Evolutionary conservation across 2,329 filamentous ascomycete genomes (phyloP).

Genomic region (Cytospora leucostoma): DNA sequence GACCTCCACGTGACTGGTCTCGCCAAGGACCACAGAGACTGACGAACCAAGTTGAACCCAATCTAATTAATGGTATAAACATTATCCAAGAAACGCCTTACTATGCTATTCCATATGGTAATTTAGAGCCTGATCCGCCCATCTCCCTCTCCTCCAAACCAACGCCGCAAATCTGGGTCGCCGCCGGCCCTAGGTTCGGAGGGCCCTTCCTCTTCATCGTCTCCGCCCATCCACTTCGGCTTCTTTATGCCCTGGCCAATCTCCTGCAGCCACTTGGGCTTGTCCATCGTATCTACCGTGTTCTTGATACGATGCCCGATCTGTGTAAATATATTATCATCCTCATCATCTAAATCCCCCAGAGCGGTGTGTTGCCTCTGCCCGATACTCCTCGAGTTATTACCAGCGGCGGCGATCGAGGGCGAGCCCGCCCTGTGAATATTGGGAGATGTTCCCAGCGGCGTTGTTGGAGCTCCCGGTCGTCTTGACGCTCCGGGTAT

Average conservation of each 20-base stretch:
- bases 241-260: conserved; percentile 59
- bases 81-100: conserved; percentile 19
- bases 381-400: conserved; percentile 34
- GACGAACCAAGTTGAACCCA: neutral
- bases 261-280: conserved; percentile 80
- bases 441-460: conserved; percentile 46
- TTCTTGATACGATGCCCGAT: conserved; percentile 87
- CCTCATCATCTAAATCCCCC: conserved; percentile 62
- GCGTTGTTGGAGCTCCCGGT: conserved; percentile 43
- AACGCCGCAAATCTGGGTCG: conserved; percentile 53
- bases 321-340: conserved; percentile 81
- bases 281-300: conserved; percentile 80
- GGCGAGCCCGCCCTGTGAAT: conserved; percentile 22
- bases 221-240: conserved; percentile 78
- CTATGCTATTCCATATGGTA: conserved; percentile 2
- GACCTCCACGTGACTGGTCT: neutral
- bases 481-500: conserved; percentile 46
- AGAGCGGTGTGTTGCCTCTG: conserved; percentile 38
- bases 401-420: conserved; percentile 32
- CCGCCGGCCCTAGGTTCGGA: conserved; percentile 30
- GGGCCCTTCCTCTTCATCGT: conserved; percentile 43
- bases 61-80: conserved; percentile 10
- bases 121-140: conserved; percentile 38
- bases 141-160: conserved; percentile 56
- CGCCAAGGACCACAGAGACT: neutral